Evolutionary conservation across 2,329 filamentous ascomycete genomes (phyloP).

Genomic region (Aurifilum marmelostoma): DNA sequence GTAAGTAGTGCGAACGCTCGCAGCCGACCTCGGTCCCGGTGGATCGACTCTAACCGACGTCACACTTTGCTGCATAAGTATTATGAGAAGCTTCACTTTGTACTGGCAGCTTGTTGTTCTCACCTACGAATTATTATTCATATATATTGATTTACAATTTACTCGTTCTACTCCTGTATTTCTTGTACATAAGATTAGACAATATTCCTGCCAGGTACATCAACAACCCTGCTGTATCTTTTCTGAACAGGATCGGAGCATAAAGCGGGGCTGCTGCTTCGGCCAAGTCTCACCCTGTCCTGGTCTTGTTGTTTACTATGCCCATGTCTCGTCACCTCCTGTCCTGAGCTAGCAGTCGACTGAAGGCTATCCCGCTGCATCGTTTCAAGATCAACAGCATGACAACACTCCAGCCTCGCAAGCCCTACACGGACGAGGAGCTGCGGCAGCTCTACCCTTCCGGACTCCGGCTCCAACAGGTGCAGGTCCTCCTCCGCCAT

Average conservation of each 20-base stretch:
- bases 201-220: neutral
- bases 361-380: neutral
- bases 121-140: neutral
- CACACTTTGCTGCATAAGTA: neutral
- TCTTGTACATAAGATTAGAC: neutral
- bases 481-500: conserved; percentile 84
- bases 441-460: conserved; percentile 80
- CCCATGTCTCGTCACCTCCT: neutral
- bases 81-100: neutral
- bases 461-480: conserved; percentile 79
- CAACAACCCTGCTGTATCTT: neutral
- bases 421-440: conserved; percentile 80
- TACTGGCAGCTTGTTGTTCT: neutral
- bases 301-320: neutral
- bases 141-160: neutral
- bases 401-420: conserved; percentile 75
- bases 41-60: neutral
- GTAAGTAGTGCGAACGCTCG: neutral
- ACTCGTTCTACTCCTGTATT: neutral
- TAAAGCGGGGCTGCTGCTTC: conserved; percentile 6
- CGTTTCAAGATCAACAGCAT: conserved; percentile 51
- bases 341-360: neutral
- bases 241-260: neutral
- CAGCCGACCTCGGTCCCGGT: neutral
- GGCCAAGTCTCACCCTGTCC: neutral